Percentiles rank a stretch among this genome's conserved stretches.
These are phyloP conservation scores for Kodamaea ohmeri DNA, from an alignment of 1,139 yeast species.

Conservation along the genomic window DNA sequence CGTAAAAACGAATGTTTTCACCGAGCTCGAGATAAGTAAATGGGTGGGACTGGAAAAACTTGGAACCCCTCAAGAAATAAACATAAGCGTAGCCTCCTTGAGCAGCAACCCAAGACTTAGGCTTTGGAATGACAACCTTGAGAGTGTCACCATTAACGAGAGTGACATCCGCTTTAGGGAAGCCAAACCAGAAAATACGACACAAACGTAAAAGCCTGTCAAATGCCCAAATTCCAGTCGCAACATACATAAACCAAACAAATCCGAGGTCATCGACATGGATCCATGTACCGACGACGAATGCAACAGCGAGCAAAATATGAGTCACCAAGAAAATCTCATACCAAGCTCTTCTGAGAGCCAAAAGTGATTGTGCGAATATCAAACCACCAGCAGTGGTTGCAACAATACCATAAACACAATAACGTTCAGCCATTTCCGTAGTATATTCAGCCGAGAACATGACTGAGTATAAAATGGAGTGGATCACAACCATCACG, in stretches of 20 bases:
- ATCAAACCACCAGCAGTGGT: conserved; percentile 31
- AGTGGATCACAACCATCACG: conserved; percentile 38
- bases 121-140: conserved; percentile 39
- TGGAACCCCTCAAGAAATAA: conserved; percentile 49
- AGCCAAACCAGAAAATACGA: conserved; percentile 32
- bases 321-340: conserved; percentile 43
- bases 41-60: conserved; percentile 75
- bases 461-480: conserved; percentile 29
- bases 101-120: conserved; percentile 36
- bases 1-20: conserved; percentile 36
- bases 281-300: conserved; percentile 41
- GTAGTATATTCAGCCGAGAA: conserved; percentile 16
- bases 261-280: conserved; percentile 44
- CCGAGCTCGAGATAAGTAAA: conserved; percentile 51
- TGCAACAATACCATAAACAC: conserved; percentile 30
- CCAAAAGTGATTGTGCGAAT: conserved; percentile 35
- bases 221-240: conserved; percentile 42
- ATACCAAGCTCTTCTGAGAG: conserved; percentile 42
- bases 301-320: conserved; percentile 40
- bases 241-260: conserved; percentile 36
- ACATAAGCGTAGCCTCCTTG: conserved; percentile 69
- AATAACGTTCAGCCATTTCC: conserved; percentile 30
- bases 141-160: conserved; percentile 37
- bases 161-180: conserved; percentile 42
- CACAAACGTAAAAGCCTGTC: conserved; percentile 41